phyloP scores from a whole-genome alignment of 805 yeast species.

The Kazachstania viticola region DNA sequence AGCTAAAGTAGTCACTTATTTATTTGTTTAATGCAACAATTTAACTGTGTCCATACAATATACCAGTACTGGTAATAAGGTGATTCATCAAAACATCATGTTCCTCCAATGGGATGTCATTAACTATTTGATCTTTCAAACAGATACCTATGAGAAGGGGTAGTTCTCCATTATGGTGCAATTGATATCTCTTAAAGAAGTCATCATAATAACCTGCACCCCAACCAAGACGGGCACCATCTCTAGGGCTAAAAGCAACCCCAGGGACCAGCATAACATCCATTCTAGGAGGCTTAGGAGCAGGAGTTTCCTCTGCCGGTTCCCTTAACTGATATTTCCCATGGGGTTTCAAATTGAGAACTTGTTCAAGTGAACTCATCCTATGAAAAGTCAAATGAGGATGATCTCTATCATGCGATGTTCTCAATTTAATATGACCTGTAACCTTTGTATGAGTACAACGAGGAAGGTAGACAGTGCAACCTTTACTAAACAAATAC shows the following conservation, averaged over 20 bases:
- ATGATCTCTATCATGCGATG: conserved; percentile 15
- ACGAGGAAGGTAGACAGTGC: conserved; percentile 48
- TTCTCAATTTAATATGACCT: conserved; percentile 20
- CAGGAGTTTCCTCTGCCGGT: conserved; percentile 33
- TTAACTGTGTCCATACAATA: conserved; percentile 27
- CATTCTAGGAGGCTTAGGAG: conserved; percentile 27
- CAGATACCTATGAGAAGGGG: conserved; percentile 24
- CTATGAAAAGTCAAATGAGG: conserved; percentile 46
- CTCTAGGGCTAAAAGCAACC: conserved; percentile 45
- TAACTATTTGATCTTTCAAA: conserved; percentile 20
- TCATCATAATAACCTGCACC: conserved; percentile 93
- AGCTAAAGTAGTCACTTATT: background rate
- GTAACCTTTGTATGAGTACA: conserved; percentile 29
- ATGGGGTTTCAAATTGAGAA: conserved; percentile 41
- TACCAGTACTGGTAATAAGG: conserved; percentile 22
- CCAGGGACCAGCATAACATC: conserved; percentile 81
- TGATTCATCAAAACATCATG: conserved; percentile 26
- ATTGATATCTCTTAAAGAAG: conserved; percentile 40
- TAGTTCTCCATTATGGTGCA: conserved; percentile 8
- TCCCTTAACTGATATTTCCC: conserved; percentile 63
- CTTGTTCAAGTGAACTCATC: conserved; percentile 32
- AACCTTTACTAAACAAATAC: conserved; percentile 38
- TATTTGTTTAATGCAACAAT: background rate
- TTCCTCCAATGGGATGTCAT: conserved; percentile 14
- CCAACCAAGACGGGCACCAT: conserved; percentile 62